Base-by-base conservation (phyloP, 2,329 filamentous ascomycete genomes). In the Alternaria triticina region DNA sequence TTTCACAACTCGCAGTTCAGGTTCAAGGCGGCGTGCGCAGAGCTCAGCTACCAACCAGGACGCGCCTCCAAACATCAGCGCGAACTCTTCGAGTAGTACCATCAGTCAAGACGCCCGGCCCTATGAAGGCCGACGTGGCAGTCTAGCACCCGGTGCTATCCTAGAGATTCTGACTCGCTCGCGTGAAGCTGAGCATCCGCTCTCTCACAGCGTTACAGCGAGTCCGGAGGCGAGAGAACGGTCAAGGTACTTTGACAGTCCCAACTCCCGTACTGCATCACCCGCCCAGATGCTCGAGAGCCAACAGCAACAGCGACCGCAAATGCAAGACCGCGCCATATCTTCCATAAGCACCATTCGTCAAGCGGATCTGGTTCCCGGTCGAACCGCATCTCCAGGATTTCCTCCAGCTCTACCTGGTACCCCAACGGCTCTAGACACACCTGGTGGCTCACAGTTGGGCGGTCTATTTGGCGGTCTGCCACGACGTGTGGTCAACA, bases 191-290 rank as follows among this genome's bases (percentile, higher is more conserved):
- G 90, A 93, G 57, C 92, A 95, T 76, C 91, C 92, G 20, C 81
- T 95, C 45, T 88, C 91, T 17, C 90, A 92, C 70, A 94, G 91
- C 75, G 86, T 92, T 52, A 89, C 88, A 36, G 91, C 87, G 17
- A 92, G 89, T 73, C 91, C 91, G 1, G 87, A 90, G 51, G 79
- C 82, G 13, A 77, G 67, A 46, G 78, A 81, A 47, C 69, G 73
- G 36, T 58, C 68, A 5, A 77, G 68, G 25, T 81, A 74, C 62
- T 81, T 81, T 45, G 67, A 79, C 63, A 72, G 71, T 13, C 70
- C 78, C 40, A 74, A 75, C 62, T 80, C 80, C 61, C 80, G 79
- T 51, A 80, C 80, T 40, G 78, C 81, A 47, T 80, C 83, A 59
- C 80, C 79, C 47, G 74, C 79, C 70, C 73, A 72, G 49, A 70